Evolutionary conservation across 1,284 basidiomycete genomes (phyloP), one percentile per base, ranked within the genome.

Genomic region (Leccinum fuscescens): DNA sequence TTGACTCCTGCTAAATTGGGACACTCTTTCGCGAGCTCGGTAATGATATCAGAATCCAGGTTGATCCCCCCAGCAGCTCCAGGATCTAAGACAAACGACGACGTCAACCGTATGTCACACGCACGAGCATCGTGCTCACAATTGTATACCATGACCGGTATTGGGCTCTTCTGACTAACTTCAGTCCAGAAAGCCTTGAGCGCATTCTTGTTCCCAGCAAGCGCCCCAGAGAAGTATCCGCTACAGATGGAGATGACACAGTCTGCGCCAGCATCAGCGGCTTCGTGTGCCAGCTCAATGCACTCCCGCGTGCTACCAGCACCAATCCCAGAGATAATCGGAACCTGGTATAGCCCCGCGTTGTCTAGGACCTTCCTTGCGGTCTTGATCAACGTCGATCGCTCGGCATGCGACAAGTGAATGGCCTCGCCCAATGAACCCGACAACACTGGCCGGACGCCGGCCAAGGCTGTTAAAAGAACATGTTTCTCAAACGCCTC

Each of bases 91-190:
- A 64, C 42, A 27, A 56, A 7, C n/a, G 39, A 29, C 55, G 59
- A 20, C 60, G 54, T 62, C 27, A 57, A 35, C 9, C 6, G 6
- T 14, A 29, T 24, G n/a, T 53, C 53, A n/a, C 35, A 29, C 42
- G 53, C 49, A 22, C 12, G 15, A 42, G 31, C 3, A 17, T n/a
- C 29, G 22, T 20, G 76, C 86, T 75, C 67, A 90, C 90, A 96
- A 73, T 96, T 96, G 80, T 96, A 96, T 61, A 95, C 84, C 72
- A 96, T 88, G 60, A 96, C 85, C 4, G 94, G 94, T 62, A 96
- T 85, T 3, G 92, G 91, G 61, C 88, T 91, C 66, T 86, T 88
- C 66, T 86, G 80, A 15, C 90, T 79, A 27, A 95, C 85, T 65
- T 93, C 90, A 37, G 81, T 78, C 79, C 85, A 96, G 77, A 89